A percentile compares a stretch with the other conserved stretches of the same genome.
Conservation (phyloP, 495 filamentous ascomycete species). For the Trichoderma asperelloides region DNA sequence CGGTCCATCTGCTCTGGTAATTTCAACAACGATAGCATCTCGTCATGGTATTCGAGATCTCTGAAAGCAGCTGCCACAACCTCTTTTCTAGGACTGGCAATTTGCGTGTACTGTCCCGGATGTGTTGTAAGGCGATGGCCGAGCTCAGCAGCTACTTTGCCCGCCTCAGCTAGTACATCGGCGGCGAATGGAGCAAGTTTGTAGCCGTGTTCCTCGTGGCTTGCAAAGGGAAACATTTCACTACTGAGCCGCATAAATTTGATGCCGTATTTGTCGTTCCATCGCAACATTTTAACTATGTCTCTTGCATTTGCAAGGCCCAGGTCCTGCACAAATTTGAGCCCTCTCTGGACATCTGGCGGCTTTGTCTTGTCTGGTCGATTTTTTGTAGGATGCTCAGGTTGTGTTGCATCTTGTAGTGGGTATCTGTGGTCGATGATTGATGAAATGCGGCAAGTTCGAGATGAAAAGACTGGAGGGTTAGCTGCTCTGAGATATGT, state of each 20-base stretch:
- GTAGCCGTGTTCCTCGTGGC: conserved; percentile 80
- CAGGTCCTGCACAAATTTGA: conserved; percentile 64
- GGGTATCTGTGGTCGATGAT: conserved; percentile 86
- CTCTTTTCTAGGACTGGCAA: conserved; percentile 66
- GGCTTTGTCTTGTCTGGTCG: conserved; percentile 64
- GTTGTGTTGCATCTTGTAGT: conserved; percentile 61
- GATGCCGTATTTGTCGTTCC: conserved; percentile 91
- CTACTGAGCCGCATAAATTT: conserved; percentile 87
- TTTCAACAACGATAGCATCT: conserved; percentile 70
- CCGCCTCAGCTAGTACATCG: conserved; percentile 65
- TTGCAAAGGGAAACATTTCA: conserved; percentile 96
- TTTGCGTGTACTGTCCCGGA: conserved; percentile 86
- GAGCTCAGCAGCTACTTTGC: conserved; percentile 66
- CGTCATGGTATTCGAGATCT: conserved; percentile 84
- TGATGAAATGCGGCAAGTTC: conserved; percentile 84
- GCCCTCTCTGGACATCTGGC: conserved; percentile 49
- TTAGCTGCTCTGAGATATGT: conserved; percentile 85
- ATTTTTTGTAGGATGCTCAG: conserved; percentile 74
- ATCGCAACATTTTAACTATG: conserved; percentile 74
- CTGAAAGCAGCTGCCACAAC: conserved; percentile 69
- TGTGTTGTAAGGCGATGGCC: conserved; percentile 86
- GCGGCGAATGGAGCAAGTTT: conserved; percentile 79
- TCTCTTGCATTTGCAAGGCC: conserved; percentile 78
- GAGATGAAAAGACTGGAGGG: conserved; percentile 81
- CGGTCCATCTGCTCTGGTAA: conserved; percentile 72